phyloP scores from a whole-genome alignment of 805 yeast species.

The Zygosaccharomyces rouxii region DNA sequence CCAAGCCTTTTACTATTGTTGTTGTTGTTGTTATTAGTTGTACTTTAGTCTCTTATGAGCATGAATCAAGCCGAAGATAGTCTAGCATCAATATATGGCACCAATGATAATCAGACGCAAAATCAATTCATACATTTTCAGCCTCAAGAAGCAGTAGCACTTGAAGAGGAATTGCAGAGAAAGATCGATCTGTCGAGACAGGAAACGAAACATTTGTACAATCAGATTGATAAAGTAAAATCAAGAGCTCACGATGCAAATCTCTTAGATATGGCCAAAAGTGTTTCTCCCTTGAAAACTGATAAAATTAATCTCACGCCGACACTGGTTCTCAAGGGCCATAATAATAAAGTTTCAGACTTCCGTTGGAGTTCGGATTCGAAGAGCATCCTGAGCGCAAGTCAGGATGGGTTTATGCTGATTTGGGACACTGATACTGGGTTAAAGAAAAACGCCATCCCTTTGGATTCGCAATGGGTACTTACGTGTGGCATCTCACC shows the following conservation, averaged over 20 bases:
- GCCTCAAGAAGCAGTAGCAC: slow-evolving; percentile 5
- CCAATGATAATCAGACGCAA: neutral
- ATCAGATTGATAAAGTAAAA: slow-evolving; percentile 45
- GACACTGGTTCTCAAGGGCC: slow-evolving; percentile 44
- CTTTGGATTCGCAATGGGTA: slow-evolving; percentile 75
- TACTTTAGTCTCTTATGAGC: neutral
- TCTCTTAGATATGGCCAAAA: slow-evolving; percentile 38
- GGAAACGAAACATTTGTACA: slow-evolving; percentile 45
- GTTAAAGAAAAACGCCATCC: slow-evolving; percentile 62
- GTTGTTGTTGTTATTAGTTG: neutral
- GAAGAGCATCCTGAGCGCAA: slow-evolving; percentile 59
- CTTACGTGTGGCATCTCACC: slow-evolving; percentile 71
- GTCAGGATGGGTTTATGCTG: slow-evolving; percentile 82
- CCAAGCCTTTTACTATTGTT: neutral
- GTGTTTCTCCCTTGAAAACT: slow-evolving; percentile 21
- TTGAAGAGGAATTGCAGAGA: slow-evolving; percentile 27
- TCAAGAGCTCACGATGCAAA: slow-evolving; percentile 43
- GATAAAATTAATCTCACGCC: slow-evolving; percentile 34
- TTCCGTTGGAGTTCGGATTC: slow-evolving; percentile 66
- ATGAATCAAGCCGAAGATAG: neutral
- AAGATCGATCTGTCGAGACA: slow-evolving; percentile 38
- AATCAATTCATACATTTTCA: neutral
- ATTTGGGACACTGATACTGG: slow-evolving; percentile 80
- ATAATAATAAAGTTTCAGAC: slow-evolving; percentile 66
- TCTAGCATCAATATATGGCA: neutral